Base-by-base conservation (phyloP, 805 yeast species). In the Yarrowia deformans region DNA sequence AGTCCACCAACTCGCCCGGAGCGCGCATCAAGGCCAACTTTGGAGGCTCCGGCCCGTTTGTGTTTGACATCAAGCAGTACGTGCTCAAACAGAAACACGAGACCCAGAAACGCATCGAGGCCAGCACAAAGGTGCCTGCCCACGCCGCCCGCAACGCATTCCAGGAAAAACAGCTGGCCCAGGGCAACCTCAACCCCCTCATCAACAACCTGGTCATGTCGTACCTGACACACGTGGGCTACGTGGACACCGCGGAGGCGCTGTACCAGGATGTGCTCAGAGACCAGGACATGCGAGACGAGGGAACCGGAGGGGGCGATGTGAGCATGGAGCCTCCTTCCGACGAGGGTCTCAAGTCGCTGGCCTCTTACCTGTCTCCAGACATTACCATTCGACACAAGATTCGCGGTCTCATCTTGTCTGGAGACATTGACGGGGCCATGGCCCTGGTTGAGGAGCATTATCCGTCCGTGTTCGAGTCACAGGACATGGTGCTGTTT, bases 181-280 rank as follows among this genome's bases (percentile, higher is more conserved):
- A 58, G 34, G 68, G 60, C n/a, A 71, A 43, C 14, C 50, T 61
- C 18, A 48, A 68, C n/a, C 72, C 70, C 13, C 64, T 78, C 9
- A 74, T 82, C 60, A 78, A 79, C 52, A 72, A 77, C 29, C 76
- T 83, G 49, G 80, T 84, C 4, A 71, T 79, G n/a, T 77, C 82
- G 14, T 88, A 87, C 74, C 82, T 89, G 46, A 80, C 82, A n/a
- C 86, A 87, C 73, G 82, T 83, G 68, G 92, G 92, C 2, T 84
- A 82, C 72, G 80, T 81, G 39, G 86, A 85, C 69, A 84, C 87
- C 2, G 84, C 86, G 1, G 80, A 80, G 69, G 84, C 87, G 0
- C 84, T 89, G 70, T 77, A 81, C 29, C 75, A 79, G 45, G 91
- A 88, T 71, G 72, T 84, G 39, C 71, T 73, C 10, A 71, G 74